A percentile compares a stretch with the other conserved stretches of the same genome.
phyloP scores from a whole-genome alignment of 148 eudicot genomes.

The Persicaria maculosa region DNA sequence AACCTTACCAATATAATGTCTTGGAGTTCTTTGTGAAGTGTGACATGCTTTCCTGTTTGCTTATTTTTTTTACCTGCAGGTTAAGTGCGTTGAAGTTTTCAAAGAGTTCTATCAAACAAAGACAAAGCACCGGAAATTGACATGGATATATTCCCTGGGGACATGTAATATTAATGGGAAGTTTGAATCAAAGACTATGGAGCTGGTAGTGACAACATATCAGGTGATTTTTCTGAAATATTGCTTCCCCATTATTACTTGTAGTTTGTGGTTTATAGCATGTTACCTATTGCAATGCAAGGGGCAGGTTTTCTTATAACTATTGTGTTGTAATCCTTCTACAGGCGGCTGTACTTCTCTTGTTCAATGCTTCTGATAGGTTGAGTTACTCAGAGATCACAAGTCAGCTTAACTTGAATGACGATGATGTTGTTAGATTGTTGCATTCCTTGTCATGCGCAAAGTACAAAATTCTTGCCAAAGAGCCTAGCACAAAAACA shows the following conservation, averaged over 20 bases:
- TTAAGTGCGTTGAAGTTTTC: conserved; percentile 84
- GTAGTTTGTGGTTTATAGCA: not conserved
- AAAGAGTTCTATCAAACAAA: conserved; percentile 81
- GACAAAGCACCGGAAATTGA: conserved; percentile 83
- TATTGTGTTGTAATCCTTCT: not conserved
- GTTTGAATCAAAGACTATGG: conserved; percentile 36
- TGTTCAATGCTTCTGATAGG: conserved; percentile 37
- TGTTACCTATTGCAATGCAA: not conserved
- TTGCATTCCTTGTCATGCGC: conserved; percentile 38
- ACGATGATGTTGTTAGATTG: conserved; percentile 40
- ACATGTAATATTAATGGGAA: conserved; percentile 39
- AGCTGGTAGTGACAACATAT: conserved; percentile 40
- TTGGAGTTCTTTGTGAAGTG: not conserved
- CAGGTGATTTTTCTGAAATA: conserved; percentile 22
- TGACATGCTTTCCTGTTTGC: not conserved
- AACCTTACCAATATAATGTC: not conserved
- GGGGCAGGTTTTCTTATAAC: not conserved
- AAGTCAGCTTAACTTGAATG: conserved; percentile 35
- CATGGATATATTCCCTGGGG: conserved; percentile 72
- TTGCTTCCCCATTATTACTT: not conserved
- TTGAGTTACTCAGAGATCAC: conserved; percentile 40
- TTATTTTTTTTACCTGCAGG: conserved; percentile 29
- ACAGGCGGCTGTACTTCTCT: conserved; percentile 43
- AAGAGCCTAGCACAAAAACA: conserved; percentile 32
- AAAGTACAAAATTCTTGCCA: conserved; percentile 34